Base-by-base conservation (phyloP, 495 filamentous ascomycete genomes). In the Tetracladium setigerum region DNA sequence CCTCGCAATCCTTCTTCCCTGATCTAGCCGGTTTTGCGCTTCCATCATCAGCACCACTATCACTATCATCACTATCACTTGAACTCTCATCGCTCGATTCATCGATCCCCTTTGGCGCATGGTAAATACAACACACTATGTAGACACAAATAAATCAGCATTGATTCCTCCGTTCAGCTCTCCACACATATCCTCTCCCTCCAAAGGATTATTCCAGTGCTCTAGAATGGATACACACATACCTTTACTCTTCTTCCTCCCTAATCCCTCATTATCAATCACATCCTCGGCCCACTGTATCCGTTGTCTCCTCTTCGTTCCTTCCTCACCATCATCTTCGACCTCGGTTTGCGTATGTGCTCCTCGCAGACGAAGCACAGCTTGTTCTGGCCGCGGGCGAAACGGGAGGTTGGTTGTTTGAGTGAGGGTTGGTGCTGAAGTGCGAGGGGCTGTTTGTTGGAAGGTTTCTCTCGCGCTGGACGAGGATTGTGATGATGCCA, bases 81-180 rank as follows among this genome's bases (percentile, higher is more conserved):
- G 81, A 82, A 19, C 81, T 84, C 55, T 89, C 84, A 47, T 83
- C 84, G 51, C 81, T 87, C 13, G 87, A 95, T 63, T 96, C 92
- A 63, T 84, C 92, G 8, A 89, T 78, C 34, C 74, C 78, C 43
- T 81, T 83, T 2, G 87, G 79, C 49, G 86, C 85, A 69, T 95
- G 89, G 70, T 96, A 99, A 62, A 97, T 97, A 64, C 92, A 99
- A 76, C 92, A 99, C 17, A 97, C 94, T 96, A 55, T 37, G 16
- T 22, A 30, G 12, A 37, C 30, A 15, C 30, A 12, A 45, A 53
- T 24, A 52, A 42, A 30, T 15, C 44, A 5, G 19, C n/a, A 13
- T 31, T 12, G 8, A 7, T 16, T 35, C 18, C 14, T n/a, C 24
- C 17, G 8, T 27, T 27, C n/a, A 42, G 16, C 4, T 14, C 27